Conservation (phyloP, 2,329 filamentous ascomycete genomes). For the Fusarium sp. region DNA sequence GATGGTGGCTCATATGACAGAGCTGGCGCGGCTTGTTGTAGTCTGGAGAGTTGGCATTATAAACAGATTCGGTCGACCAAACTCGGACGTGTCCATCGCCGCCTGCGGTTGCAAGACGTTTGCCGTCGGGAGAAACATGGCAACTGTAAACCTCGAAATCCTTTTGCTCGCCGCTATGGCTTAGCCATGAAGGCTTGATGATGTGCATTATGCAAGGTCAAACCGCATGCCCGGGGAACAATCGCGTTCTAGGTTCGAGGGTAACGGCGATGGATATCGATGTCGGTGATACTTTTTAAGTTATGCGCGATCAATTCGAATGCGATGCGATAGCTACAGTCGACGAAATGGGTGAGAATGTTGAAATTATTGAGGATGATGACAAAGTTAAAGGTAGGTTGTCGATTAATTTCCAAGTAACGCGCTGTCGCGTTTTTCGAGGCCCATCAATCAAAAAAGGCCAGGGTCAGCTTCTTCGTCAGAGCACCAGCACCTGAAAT, state of each 20-base stretch:
- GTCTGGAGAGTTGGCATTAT: conserved; percentile 79
- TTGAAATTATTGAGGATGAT: conserved; percentile 24
- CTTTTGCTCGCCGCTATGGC: conserved; percentile 96
- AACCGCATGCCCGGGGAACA: conserved; percentile 43
- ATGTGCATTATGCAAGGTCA: conserved; percentile 75
- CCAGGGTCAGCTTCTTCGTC: conserved; percentile 34
- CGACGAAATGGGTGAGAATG: neutral
- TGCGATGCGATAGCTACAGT: conserved; percentile 10
- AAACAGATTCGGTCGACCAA: conserved; percentile 96
- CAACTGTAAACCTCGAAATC: conserved; percentile 99
- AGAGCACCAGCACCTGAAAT: neutral
- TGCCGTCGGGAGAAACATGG: conserved; percentile 95
- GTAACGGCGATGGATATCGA: conserved; percentile 3
- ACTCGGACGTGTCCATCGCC: conserved; percentile 98
- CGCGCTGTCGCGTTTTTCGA: conserved; percentile 46
- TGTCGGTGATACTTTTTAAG: neutral
- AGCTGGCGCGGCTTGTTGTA: conserved; percentile 90
- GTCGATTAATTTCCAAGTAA: conserved; percentile 36
- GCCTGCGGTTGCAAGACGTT: conserved; percentile 91
- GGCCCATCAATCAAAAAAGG: conserved; percentile 36
- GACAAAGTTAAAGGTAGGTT: conserved; percentile 24
- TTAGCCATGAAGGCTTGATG: conserved; percentile 96
- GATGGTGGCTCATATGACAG: conserved; percentile 98
- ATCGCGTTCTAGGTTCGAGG: conserved; percentile 23
- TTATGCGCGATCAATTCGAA: conserved; percentile 8